Conservation (phyloP, 805 yeast genomes). For the Zygoascus bituminiphila region DNA sequence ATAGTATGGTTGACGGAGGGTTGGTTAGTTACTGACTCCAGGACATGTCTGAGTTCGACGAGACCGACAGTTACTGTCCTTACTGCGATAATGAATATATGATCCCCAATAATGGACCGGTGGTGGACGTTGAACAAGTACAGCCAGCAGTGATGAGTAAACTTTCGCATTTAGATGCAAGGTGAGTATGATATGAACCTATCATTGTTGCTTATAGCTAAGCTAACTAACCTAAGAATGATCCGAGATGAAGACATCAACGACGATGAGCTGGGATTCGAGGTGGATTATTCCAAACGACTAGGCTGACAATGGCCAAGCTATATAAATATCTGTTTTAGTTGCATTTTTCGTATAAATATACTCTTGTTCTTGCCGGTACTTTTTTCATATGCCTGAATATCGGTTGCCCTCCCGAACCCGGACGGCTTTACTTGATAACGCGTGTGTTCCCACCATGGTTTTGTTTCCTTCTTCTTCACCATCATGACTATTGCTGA, state of each 20-base stretch:
- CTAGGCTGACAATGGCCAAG: constrained; percentile 15
- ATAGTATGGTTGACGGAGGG: background rate
- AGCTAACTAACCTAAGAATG: constrained; percentile 19
- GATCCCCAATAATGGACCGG: constrained; percentile 14
- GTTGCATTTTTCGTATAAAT: background rate
- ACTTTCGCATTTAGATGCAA: constrained; percentile 14
- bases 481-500: background rate
- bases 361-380: too few relatives aligned
- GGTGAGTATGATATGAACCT: constrained; percentile 8
- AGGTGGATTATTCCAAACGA: constrained; percentile 14
- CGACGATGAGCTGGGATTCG: constrained; percentile 24
- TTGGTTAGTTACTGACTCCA: constrained; percentile 2
- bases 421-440: background rate
- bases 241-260: constrained; percentile 25
- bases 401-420: background rate
- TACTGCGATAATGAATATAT: constrained; percentile 28
- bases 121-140: constrained; percentile 3
- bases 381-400: background rate
- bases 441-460: background rate
- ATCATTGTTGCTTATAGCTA: background rate
- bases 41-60: constrained; percentile 29
- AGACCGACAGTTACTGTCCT: constrained; percentile 29
- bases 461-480: background rate
- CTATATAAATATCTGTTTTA: background rate
- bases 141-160: constrained; percentile 12